phyloP scores from a whole-genome alignment of 208 protist genomes.

The Sergeia podlipaevii region DNA sequence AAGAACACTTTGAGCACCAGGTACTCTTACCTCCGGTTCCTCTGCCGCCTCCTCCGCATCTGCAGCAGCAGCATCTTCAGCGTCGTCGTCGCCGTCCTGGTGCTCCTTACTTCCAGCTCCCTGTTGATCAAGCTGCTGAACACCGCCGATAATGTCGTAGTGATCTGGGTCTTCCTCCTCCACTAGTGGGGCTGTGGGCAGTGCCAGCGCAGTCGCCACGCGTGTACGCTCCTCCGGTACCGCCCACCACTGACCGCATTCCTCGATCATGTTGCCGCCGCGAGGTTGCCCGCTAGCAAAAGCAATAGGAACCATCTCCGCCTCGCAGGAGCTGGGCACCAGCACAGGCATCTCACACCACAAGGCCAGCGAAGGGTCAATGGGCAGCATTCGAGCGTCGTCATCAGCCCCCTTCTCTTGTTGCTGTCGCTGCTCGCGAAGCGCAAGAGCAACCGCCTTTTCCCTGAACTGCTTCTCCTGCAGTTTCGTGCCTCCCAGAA shows the following conservation, averaged over 20 bases:
- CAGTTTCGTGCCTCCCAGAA: conserved; percentile 39
- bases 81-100: too few species aligned
- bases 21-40: too few species aligned
- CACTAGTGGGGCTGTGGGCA: conserved; percentile 25
- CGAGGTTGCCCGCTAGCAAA: conserved; percentile 63
- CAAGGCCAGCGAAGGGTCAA: conserved; percentile 2
- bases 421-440: not conserved
- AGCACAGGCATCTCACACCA: conserved; percentile 50
- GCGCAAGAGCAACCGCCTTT: not conserved
- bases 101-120: too few species aligned
- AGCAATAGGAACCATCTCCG: conserved; percentile 39
- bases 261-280: too few species aligned
- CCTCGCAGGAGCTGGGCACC: conserved; percentile 45
- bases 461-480: conserved; percentile 1
- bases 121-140: not conserved
- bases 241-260: not conserved
- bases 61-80: too few species aligned
- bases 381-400: not conserved
- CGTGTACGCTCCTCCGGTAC: conserved; percentile 7
- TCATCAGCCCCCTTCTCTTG: not conserved
- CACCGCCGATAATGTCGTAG: not conserved
- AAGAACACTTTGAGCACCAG: too few species aligned
- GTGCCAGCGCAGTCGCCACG: conserved; percentile 7
- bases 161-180: conserved; percentile 23
- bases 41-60: too few species aligned